Evolutionary conservation across 2,329 filamentous ascomycete species (phyloP).

Genomic region (Dactylellina leptospora): DNA sequence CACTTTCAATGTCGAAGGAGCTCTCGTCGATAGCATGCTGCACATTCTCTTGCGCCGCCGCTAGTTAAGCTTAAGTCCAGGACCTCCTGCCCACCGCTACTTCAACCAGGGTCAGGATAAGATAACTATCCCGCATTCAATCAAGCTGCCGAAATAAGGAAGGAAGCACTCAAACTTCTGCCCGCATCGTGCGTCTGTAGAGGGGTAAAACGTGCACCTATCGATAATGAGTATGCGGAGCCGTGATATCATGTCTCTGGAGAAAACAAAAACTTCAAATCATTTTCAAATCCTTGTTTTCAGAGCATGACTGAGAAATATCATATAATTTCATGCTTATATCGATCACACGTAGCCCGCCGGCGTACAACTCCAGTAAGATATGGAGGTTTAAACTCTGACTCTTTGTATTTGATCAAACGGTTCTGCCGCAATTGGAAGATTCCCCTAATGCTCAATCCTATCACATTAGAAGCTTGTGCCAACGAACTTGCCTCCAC

Average conservation of each 20-base stretch:
- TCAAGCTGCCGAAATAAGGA: constrained; percentile 38
- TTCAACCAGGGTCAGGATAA: constrained; percentile 23
- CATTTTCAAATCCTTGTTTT: too few species aligned
- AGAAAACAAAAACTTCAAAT: too few species aligned
- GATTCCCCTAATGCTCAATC: too few species aligned
- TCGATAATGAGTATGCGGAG: constrained; percentile 10
- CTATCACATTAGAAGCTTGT: too few species aligned
- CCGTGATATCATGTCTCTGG: not conserved
- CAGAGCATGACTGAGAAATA: too few species aligned
- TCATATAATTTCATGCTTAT: too few species aligned
- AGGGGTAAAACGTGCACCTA: constrained; percentile 1
- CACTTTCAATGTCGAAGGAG: constrained; percentile 21
- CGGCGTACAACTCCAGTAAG: too few species aligned
- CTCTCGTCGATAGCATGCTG: constrained; percentile 18
- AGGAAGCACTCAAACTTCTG: constrained; percentile 10
- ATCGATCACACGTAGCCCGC: too few species aligned
- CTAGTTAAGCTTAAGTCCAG: constrained; percentile 25
- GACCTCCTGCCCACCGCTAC: constrained; percentile 5
- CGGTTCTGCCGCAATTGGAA: too few species aligned
- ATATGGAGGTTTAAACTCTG: too few species aligned
- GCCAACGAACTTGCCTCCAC: too few species aligned
- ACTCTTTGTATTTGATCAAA: too few species aligned
- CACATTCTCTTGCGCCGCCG: constrained; percentile 7
- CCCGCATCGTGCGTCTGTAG: constrained; percentile 18
- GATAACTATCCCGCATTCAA: constrained; percentile 38